These are phyloP conservation scores for Steccherinum ochraceum DNA, from an alignment of 768 basidiomycete species.

Conservation along the genomic window DNA sequence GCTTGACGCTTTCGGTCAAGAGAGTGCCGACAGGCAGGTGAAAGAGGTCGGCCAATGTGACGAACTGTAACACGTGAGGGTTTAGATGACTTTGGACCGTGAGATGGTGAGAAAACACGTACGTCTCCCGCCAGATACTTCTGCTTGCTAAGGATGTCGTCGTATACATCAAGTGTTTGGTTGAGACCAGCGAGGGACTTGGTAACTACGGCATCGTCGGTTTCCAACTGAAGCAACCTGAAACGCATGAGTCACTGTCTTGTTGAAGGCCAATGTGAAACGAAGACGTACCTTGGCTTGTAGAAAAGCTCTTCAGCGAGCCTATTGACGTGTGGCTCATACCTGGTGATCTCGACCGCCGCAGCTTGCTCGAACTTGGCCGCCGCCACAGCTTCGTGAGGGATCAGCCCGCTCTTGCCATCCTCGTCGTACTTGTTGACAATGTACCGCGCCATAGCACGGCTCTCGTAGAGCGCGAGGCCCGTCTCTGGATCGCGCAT, in stretches of 20 bases:
- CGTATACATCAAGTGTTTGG: constrained; percentile 6
- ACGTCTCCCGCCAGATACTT: constrained; percentile 11
- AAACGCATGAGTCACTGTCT: not conserved
- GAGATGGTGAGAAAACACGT: not conserved
- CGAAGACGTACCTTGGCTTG: not conserved
- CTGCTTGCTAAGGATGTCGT: constrained; percentile 6
- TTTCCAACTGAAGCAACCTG: not conserved
- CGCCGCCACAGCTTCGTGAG: not conserved
- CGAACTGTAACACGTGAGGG: too few species aligned
- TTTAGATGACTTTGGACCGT: too few species aligned
- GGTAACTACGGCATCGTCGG: not conserved
- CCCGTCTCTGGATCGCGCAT: constrained; percentile 49
- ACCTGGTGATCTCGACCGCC: constrained; percentile 46
- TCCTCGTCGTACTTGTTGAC: constrained; percentile 36
- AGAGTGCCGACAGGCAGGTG: not conserved
- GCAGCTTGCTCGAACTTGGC: constrained; percentile 14
- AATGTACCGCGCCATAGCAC: constrained; percentile 56
- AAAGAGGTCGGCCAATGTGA: constrained; percentile 1
- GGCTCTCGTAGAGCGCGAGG: constrained; percentile 54
- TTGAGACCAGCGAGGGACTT: not conserved
- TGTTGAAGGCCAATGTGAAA: not conserved
- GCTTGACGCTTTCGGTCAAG: not conserved
- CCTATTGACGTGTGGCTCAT: constrained; percentile 38
- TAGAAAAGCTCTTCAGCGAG: constrained; percentile 12
- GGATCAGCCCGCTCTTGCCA: constrained; percentile 12